Evolutionary conservation across 2,329 filamentous ascomycete genomes (phyloP).

Genomic region (Diaporthe australafricana): DNA sequence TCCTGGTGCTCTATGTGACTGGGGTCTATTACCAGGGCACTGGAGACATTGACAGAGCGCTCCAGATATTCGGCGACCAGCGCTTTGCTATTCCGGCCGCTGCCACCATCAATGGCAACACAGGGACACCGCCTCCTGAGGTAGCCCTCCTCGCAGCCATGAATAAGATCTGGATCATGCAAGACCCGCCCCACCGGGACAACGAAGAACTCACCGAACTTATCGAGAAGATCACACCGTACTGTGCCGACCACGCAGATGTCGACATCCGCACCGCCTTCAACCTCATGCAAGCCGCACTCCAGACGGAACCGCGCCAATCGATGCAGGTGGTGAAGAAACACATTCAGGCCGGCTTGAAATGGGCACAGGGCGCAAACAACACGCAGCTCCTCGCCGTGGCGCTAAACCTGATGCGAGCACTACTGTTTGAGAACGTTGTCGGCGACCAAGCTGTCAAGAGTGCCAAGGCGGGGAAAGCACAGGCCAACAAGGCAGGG

Average conservation of each 20-base stretch:
- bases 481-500: conserved; percentile 76
- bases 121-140: conserved; percentile 66
- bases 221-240: conserved; percentile 73
- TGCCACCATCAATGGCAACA: conserved; percentile 50
- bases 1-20: conserved; percentile 76
- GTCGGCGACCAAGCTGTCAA: conserved; percentile 85
- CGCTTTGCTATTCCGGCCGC: conserved; percentile 65
- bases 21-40: conserved; percentile 82
- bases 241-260: conserved; percentile 78
- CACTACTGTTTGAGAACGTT: conserved; percentile 83
- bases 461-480: conserved; percentile 76
- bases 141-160: conserved; percentile 74
- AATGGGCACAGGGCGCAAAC: conserved; percentile 73
- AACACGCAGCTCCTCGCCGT: conserved; percentile 88
- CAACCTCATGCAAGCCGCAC: conserved; percentile 78
- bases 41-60: conserved; percentile 77
- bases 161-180: conserved; percentile 79
- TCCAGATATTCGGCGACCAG: conserved; percentile 73
- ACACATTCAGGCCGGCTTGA: conserved; percentile 79
- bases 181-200: conserved; percentile 68
- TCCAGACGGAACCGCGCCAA: conserved; percentile 69
- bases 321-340: conserved; percentile 83
- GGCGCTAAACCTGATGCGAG: conserved; percentile 86
- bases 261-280: conserved; percentile 82
- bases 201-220: conserved; percentile 70